phyloP scores from a whole-genome alignment of 2,329 filamentous ascomycete genomes.

The Scopulariopsis brevicaulis region DNA sequence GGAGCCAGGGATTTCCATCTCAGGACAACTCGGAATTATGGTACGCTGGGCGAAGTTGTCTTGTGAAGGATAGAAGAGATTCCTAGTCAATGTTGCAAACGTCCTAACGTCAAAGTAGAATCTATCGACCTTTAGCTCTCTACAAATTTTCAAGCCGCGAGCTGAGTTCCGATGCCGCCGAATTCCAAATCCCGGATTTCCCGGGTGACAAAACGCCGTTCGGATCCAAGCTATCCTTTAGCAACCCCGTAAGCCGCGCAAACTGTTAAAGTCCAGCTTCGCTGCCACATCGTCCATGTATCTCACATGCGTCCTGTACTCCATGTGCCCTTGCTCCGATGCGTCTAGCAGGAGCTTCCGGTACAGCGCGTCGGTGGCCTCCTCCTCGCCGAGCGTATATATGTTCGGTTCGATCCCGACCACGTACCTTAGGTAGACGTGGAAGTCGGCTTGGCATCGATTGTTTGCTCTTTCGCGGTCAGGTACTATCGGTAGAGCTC shows the following conservation, averaged over 20 bases:
- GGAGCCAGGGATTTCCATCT: too few species aligned
- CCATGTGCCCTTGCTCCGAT: neutral
- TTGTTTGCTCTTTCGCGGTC: neutral
- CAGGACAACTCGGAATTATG: too few species aligned
- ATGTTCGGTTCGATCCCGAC: constrained; percentile 5
- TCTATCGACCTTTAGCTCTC: neutral
- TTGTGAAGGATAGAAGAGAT: too few species aligned
- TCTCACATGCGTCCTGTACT: constrained; percentile 1
- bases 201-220: constrained; percentile 24
- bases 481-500: neutral
- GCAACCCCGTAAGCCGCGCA: constrained; percentile 22
- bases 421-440: constrained; percentile 8
- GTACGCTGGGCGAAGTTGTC: too few species aligned
- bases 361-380: neutral
- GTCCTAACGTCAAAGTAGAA: too few species aligned
- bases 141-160: neutral
- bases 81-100: too few species aligned
- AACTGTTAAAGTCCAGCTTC: constrained; percentile 26
- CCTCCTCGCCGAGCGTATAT: neutral
- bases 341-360: constrained; percentile 10
- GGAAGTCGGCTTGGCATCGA: constrained; percentile 5
- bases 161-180: neutral
- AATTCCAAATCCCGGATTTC: constrained; percentile 23
- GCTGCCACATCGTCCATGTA: constrained; percentile 21
- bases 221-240: constrained; percentile 25